Percentiles rank a stretch among this genome's conserved stretches.
These are phyloP conservation scores for Ilyonectria robusta DNA, from an alignment of 2,329 filamentous ascomycete species.

Conservation along the genomic window DNA sequence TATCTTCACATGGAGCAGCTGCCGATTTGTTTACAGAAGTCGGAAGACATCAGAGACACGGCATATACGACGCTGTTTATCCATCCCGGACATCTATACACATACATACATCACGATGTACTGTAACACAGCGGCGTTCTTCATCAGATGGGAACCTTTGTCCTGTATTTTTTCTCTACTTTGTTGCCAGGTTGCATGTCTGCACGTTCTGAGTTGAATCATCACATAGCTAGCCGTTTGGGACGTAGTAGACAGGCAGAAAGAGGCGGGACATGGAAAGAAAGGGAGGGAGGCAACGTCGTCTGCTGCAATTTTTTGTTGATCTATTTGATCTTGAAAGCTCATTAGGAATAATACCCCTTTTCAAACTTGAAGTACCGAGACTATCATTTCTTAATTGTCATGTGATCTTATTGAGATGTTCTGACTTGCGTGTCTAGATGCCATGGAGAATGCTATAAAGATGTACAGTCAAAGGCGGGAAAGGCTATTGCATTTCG, in stretches of 20 bases:
- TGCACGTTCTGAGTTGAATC: constrained; percentile 23
- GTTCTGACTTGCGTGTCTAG: no score
- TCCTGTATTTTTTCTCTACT: constrained; percentile 13
- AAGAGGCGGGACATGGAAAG: constrained; percentile 25
- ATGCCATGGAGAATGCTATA: neutral
- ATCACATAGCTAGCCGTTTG: constrained; percentile 22
- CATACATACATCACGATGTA: constrained; percentile 35
- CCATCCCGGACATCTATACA: constrained; percentile 39
- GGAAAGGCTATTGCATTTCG: no score
- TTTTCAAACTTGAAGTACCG: constrained; percentile 34
- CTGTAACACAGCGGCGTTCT: constrained; percentile 33
- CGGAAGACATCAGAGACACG: constrained; percentile 29
- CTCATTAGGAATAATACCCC: constrained; percentile 50
- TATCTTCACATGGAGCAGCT: constrained; percentile 34
- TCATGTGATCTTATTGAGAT: no score
- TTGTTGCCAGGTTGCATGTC: constrained; percentile 26
- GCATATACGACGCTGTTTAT: constrained; percentile 37
- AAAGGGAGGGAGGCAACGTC: constrained; percentile 32
- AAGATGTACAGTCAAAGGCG: no score
- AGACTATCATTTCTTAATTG: neutral
- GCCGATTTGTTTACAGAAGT: constrained; percentile 38
- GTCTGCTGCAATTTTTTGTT: constrained; percentile 39
- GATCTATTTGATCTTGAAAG: constrained; percentile 43
- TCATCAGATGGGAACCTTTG: constrained; percentile 24
- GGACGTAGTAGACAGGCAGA: constrained; percentile 28